Base-by-base conservation (phyloP, 805 yeast species). In the Myxozyma sirexii region DNA sequence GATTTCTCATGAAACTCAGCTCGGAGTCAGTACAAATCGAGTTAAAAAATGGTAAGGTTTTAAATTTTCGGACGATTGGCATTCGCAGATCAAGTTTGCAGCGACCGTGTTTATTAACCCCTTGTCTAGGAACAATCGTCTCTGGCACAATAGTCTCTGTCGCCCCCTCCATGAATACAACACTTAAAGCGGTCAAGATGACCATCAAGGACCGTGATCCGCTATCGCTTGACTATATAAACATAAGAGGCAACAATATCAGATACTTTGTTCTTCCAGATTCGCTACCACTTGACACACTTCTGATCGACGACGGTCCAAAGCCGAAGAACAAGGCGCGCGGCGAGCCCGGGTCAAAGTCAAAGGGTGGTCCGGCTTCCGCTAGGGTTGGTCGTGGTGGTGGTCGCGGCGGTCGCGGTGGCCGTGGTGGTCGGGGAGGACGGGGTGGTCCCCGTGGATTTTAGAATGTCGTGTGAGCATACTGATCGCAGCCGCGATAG, bases 1-100 rank as follows among this genome's bases (percentile, higher is more conserved):
- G 82, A 62, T 91, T 93, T 72, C 77, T 93, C 61, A 89, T 89
- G 89, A 91, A 90, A 69, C 77, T 93, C 69, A 83, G 86, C 39
- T 85, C 87, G 58, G 97, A 91, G 74, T 85, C 90, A 52, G 93
- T 93, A 1, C 91, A 93, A 54, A 88, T 92, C 19, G 98, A 92
- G 72, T 78, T 93, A 69, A 93, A 92, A 73, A 90, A 93, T 74
- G 97, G 97, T 41, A 70, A 21, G 73, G 56, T 23, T 31, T n/a
- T n/a, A n/a, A n/a, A n/a, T n/a, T n/a, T n/a, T n/a, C n/a, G n/a
- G n/a, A n/a, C n/a, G n/a, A n/a, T n/a, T n/a, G n/a, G n/a, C n/a
- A n/a, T n/a, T n/a, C n/a, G n/a, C n/a, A n/a, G n/a, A n/a, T n/a
- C n/a, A n/a, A n/a, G n/a, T n/a, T n/a, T n/a, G n/a, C 41, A 23